Evolutionary conservation across 179 eudicot genomes (phyloP).

Genomic region (Camellia oleifera): DNA sequence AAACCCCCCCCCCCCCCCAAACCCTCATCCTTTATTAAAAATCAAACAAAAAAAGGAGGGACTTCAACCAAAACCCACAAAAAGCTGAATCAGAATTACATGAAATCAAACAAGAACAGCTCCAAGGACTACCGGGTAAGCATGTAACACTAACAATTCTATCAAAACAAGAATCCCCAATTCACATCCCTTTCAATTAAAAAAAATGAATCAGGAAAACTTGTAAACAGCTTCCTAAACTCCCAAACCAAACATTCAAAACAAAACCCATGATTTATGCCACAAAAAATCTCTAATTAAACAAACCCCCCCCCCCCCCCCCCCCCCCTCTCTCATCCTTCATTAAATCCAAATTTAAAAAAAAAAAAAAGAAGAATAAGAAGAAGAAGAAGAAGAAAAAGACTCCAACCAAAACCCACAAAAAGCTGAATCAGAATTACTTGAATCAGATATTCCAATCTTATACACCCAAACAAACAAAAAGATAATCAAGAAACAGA

Average conservation of each 20-base stretch:
- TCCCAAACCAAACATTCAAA: background rate
- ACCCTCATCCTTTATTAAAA: no score
- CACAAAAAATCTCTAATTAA: no score
- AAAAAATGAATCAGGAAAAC: background rate
- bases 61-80: background rate
- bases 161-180: background rate
- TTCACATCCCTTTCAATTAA: background rate
- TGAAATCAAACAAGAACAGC: no score
- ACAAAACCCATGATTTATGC: background rate
- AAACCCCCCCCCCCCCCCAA: no score
- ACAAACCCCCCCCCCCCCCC: background rate
- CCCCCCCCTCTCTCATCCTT: no score
- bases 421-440: background rate
- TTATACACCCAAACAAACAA: background rate
- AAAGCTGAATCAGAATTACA: no score
- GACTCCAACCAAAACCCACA: background rate
- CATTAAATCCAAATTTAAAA: no score
- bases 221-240: background rate
- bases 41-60: no score
- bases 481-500: background rate
- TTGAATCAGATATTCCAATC: slow-evolving; percentile 1
- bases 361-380: no score
- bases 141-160: no score
- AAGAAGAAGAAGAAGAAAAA: background rate
- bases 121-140: no score